A percentile compares a stretch with the other conserved stretches of the same genome.
These are phyloP conservation scores for Metschnikowia koreensis DNA, from an alignment of 805 yeast genomes.

Conservation along the genomic window DNA sequence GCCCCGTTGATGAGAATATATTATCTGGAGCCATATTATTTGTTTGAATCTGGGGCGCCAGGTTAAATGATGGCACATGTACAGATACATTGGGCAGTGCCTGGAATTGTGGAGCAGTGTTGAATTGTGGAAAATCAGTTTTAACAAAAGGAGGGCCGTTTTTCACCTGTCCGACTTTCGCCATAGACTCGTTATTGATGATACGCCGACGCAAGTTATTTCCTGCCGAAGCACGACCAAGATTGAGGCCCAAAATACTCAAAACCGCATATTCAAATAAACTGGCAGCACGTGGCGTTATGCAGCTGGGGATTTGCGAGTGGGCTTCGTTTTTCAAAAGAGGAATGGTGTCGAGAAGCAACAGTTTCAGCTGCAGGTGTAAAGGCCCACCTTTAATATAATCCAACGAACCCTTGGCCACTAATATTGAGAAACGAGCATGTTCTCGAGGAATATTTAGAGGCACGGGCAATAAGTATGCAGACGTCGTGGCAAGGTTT, in stretches of 20 bases:
- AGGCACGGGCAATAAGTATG: constrained; percentile 60
- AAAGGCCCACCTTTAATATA: constrained; percentile 81
- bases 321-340: constrained; percentile 52
- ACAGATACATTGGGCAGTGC: too few species aligned
- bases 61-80: too few species aligned
- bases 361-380: constrained; percentile 62
- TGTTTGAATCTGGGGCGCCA: too few species aligned
- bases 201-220: constrained; percentile 9
- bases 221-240: constrained; percentile 18
- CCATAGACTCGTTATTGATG: constrained; percentile 7
- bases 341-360: constrained; percentile 50
- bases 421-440: constrained; percentile 60
- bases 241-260: constrained; percentile 56
- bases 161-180: constrained; percentile 1
- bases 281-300: constrained; percentile 55
- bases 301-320: constrained; percentile 49
- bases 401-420: constrained; percentile 75
- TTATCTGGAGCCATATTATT: too few species aligned
- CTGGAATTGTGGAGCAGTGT: too few species aligned
- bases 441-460: constrained; percentile 60
- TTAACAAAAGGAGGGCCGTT: neutral
- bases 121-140: neutral
- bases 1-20: too few species aligned
- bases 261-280: constrained; percentile 59
- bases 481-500: constrained; percentile 35